These are phyloP conservation scores for Penicillium crystallinum DNA, from an alignment of 495 filamentous ascomycete genomes.

Conservation along the genomic window DNA sequence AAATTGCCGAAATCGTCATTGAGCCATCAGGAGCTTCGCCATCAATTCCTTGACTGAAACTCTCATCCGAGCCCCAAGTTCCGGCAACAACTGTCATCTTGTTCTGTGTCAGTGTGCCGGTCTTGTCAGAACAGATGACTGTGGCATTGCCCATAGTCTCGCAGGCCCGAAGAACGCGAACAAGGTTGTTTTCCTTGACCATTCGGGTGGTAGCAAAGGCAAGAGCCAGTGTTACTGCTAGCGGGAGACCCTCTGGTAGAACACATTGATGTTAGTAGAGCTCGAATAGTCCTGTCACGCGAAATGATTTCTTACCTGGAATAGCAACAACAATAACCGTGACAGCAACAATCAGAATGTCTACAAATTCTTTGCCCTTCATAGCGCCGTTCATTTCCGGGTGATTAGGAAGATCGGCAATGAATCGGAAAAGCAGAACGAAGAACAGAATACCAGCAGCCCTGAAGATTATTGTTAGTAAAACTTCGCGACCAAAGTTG, in stretches of 20 bases:
- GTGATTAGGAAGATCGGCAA: conserved; percentile 49
- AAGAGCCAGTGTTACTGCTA: conserved; percentile 64
- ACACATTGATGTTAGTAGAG: conserved; percentile 8
- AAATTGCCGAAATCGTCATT: conserved; percentile 27
- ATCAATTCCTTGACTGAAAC: conserved; percentile 42
- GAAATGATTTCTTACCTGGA: conserved; percentile 35
- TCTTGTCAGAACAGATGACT: conserved; percentile 66
- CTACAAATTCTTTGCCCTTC: conserved; percentile 59
- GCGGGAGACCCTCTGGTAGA: conserved; percentile 53
- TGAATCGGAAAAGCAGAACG: conserved; percentile 57
- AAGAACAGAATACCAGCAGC: conserved; percentile 60
- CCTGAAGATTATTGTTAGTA: conserved; percentile 33
- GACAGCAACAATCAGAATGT: conserved; percentile 65
- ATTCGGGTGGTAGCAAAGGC: conserved; percentile 66
- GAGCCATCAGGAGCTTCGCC: conserved; percentile 15
- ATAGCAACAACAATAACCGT: conserved; percentile 70
- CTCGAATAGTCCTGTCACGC: background rate
- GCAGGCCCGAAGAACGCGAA: conserved; percentile 60
- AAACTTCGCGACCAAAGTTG: background rate
- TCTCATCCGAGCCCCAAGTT: conserved; percentile 47
- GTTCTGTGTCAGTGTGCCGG: conserved; percentile 66
- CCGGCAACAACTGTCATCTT: conserved; percentile 67
- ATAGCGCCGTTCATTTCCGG: conserved; percentile 37
- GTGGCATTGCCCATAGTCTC: conserved; percentile 72
- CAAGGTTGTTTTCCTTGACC: conserved; percentile 66